Percentiles rank a stretch among this genome's conserved stretches.
Evolutionary conservation across 1,284 basidiomycete genomes (phyloP).

Genomic region (Tilletia horrida): DNA sequence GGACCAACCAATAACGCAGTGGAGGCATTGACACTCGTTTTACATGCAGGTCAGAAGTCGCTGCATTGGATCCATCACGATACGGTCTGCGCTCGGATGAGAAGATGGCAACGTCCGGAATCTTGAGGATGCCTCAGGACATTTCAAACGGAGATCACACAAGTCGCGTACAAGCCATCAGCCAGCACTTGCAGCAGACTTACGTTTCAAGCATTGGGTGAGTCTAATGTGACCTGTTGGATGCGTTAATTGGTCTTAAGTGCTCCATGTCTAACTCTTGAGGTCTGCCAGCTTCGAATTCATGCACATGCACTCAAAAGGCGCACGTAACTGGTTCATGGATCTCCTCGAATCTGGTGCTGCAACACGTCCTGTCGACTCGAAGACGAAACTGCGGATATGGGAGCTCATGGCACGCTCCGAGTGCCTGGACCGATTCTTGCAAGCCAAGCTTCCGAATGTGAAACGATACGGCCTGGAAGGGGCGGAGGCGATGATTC

Average conservation of each 20-base stretch:
- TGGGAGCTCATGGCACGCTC: conserved; percentile 69
- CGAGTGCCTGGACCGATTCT: conserved; percentile 76
- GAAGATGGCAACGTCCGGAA: conserved; percentile 57
- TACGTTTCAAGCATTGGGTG: conserved; percentile 19
- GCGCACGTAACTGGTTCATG: conserved; percentile 21
- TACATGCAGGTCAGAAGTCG: conserved; percentile 58
- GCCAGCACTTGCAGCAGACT: conserved; percentile 46
- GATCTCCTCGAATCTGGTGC: conserved; percentile 17
- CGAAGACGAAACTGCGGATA: conserved; percentile 13
- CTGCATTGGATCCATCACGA: conserved; percentile 71
- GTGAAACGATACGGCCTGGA: conserved; percentile 79
- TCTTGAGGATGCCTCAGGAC: conserved; percentile 42
- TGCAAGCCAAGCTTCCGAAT: conserved; percentile 76
- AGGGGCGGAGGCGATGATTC: conserved; percentile 84
- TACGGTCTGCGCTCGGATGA: conserved; percentile 81
- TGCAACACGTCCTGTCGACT: conserved; percentile 10
- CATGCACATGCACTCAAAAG: conserved; percentile 58
- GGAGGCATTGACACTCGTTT: background rate
- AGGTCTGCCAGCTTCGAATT: conserved; percentile 91
- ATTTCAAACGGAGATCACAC: conserved; percentile 40
- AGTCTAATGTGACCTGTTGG: conserved; percentile 59
- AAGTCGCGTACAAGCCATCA: conserved; percentile 53
- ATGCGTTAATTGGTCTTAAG: no score
- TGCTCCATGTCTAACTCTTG: no score
- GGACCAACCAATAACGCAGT: background rate